Percentiles rank a stretch among this genome's conserved stretches.
Conservation (phyloP, 495 filamentous ascomycete genomes). For the Rhypophila decipiens region DNA sequence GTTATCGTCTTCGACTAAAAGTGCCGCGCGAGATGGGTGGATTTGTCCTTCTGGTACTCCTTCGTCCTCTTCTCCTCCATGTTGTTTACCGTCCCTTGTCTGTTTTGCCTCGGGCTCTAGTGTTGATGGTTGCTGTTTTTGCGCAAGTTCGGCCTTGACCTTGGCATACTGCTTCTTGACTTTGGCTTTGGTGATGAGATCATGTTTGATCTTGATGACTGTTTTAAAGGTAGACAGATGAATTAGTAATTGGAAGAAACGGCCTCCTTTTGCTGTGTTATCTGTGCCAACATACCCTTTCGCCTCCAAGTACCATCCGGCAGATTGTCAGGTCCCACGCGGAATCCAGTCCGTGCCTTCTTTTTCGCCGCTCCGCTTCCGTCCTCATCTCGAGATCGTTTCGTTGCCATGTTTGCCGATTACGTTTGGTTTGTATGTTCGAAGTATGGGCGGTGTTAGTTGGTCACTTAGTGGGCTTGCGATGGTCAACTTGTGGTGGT, state of each 20-base stretch:
- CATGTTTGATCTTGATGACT: slow-evolving; percentile 90
- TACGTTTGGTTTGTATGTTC: not conserved
- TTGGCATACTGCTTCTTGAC: slow-evolving; percentile 91
- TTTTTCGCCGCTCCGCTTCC: slow-evolving; percentile 31
- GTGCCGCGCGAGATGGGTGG: slow-evolving; percentile 67
- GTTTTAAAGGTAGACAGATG: not conserved
- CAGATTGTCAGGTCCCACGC: slow-evolving; percentile 83
- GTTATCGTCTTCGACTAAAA: slow-evolving; percentile 32
- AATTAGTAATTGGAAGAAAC: slow-evolving; percentile 6
- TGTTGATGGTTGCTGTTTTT: slow-evolving; percentile 10
- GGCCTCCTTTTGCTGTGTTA: not conserved
- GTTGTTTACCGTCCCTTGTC: not conserved
- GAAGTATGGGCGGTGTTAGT: too few species aligned
- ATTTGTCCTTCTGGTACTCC: slow-evolving; percentile 43
- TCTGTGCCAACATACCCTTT: slow-evolving; percentile 55
- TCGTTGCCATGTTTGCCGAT: slow-evolving; percentile 60
- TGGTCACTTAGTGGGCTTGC: too few species aligned
- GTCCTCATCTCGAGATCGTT: slow-evolving; percentile 49
- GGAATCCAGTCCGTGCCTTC: slow-evolving; percentile 50
- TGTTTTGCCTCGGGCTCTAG: too few species aligned
- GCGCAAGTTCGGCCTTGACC: slow-evolving; percentile 53
- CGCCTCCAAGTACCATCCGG: slow-evolving; percentile 88
- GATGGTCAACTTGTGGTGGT: not conserved
- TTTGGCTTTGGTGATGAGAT: slow-evolving; percentile 89
- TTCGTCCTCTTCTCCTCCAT: slow-evolving; percentile 7